Conservation (phyloP, 495 filamentous ascomycete genomes). For the Filosporella fistucella region DNA sequence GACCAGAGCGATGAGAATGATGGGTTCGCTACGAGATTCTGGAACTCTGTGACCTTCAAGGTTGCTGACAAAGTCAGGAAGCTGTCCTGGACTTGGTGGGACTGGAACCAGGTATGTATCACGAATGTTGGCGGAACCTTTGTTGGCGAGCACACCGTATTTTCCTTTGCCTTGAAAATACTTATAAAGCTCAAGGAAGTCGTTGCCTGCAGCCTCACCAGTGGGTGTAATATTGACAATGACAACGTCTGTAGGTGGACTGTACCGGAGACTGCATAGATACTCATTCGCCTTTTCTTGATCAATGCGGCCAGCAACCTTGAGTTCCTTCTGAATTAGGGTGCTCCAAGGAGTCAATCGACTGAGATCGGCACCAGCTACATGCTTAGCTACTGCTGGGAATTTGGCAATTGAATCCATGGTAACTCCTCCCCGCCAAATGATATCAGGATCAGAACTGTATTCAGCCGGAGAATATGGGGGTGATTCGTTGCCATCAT, state of each 20-base stretch:
- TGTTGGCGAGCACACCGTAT: conserved; percentile 78
- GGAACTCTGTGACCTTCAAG: conserved; percentile 71
- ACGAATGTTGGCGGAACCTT: conserved; percentile 59
- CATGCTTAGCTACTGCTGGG: conserved; percentile 69
- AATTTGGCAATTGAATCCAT: conserved; percentile 78
- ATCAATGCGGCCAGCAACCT: conserved; percentile 79
- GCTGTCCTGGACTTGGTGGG: conserved; percentile 48
- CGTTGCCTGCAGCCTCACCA: conserved; percentile 42
- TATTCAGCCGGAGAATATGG: conserved; percentile 80
- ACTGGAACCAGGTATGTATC: conserved; percentile 77
- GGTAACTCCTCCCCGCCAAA: conserved; percentile 76
- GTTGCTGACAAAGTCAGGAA: conserved; percentile 72
- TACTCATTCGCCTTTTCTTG: conserved; percentile 80
- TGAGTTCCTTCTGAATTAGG: conserved; percentile 62
- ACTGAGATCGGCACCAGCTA: conserved; percentile 74
- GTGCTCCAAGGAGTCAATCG: conserved; percentile 59
- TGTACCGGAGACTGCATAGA: conserved; percentile 75
- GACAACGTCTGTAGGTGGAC: conserved; percentile 65
- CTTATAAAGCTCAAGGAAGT: conserved; percentile 66
- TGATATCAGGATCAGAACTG: conserved; percentile 53
- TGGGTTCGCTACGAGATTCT: conserved; percentile 56
- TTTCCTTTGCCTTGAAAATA: conserved; percentile 74
- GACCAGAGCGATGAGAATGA: conserved; percentile 74
- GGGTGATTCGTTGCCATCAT: conserved; percentile 75
- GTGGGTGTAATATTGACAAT: conserved; percentile 61